Conservation (phyloP, 352 stramenopile species). For the Aphanomyces invadans region DNA sequence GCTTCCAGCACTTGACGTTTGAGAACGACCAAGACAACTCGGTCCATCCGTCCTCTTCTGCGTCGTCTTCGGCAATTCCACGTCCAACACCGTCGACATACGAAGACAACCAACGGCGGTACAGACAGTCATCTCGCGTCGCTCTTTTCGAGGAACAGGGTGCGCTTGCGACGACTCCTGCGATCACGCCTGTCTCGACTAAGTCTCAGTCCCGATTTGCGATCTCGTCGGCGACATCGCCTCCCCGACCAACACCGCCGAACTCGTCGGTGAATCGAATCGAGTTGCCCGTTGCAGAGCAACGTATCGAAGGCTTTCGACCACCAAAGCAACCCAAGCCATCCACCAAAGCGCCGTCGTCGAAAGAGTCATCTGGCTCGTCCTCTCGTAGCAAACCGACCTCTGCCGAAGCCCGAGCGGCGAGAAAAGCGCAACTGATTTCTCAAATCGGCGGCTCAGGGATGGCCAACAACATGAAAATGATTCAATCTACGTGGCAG, state of each 20-base stretch:
- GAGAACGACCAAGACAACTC: constrained; percentile 4
- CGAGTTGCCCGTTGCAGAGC: background rate
- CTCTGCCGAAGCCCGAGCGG: constrained; percentile 4
- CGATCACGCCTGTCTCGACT: too few relatives aligned
- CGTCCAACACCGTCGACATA: background rate
- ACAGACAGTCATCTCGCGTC: background rate
- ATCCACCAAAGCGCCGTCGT: background rate
- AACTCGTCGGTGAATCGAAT: background rate
- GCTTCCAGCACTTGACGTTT: background rate
- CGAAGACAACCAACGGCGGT: background rate
- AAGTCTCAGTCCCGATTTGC: too few relatives aligned
- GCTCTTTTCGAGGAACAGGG: background rate
- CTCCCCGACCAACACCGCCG: too few relatives aligned
- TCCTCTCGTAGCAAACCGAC: background rate
- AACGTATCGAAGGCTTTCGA: background rate
- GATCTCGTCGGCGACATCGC: too few relatives aligned
- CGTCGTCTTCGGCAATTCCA: background rate
- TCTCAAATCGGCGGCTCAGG: constrained; percentile 6
- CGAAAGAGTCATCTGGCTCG: too few relatives aligned
- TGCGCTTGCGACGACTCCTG: too few relatives aligned
- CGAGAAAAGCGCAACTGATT: constrained; percentile 21
- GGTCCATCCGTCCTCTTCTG: background rate
- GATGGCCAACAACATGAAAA: constrained; percentile 1
- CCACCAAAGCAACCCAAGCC: background rate
- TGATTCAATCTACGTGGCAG: background rate